A percentile compares a stretch with the other conserved stretches of the same genome.
Evolutionary conservation across 345 rosid species (phyloP).

Genomic region (Tarenaya hassleriana): DNA sequence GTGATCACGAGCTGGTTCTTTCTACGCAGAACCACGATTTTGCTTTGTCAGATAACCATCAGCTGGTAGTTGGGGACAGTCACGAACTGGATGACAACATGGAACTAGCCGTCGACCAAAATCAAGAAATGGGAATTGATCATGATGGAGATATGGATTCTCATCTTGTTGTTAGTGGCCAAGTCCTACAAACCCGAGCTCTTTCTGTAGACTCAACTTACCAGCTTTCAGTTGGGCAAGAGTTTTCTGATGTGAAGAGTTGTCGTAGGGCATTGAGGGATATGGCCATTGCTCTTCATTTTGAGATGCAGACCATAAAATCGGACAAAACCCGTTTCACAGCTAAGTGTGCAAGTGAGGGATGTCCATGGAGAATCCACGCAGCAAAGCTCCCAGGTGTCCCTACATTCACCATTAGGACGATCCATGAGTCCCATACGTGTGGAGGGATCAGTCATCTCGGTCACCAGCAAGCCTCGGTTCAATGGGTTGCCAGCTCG

Average conservation of each 20-base stretch:
- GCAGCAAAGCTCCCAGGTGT: conserved; percentile 98
- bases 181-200: conserved; percentile 65
- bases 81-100: conserved; percentile 58
- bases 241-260: conserved; percentile 95
- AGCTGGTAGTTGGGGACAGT: conserved; percentile 45
- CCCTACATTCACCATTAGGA: conserved; percentile 91
- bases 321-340: conserved; percentile 99
- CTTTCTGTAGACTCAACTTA: conserved; percentile 35
- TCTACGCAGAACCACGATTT: conserved; percentile 38
- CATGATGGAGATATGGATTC: conserved; percentile 31
- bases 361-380: conserved; percentile 97
- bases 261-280: conserved; percentile 93
- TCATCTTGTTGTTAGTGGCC: conserved; percentile 37
- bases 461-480: conserved; percentile 98
- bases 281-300: conserved; percentile 93
- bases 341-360: conserved; percentile 95
- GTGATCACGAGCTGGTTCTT: conserved; percentile 29
- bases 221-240: conserved; percentile 87
- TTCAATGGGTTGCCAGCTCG: conserved; percentile 95
- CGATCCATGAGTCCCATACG: conserved; percentile 72
- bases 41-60: conserved; percentile 44
- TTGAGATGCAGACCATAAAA: conserved; percentile 94
- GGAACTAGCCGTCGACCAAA: conserved; percentile 47
- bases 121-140: conserved; percentile 55
- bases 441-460: conserved; percentile 96